These are phyloP conservation scores for Apophysomyces ossiformis DNA, from an alignment of 371 early-diverging fungal genomes.

Conservation along the genomic window DNA sequence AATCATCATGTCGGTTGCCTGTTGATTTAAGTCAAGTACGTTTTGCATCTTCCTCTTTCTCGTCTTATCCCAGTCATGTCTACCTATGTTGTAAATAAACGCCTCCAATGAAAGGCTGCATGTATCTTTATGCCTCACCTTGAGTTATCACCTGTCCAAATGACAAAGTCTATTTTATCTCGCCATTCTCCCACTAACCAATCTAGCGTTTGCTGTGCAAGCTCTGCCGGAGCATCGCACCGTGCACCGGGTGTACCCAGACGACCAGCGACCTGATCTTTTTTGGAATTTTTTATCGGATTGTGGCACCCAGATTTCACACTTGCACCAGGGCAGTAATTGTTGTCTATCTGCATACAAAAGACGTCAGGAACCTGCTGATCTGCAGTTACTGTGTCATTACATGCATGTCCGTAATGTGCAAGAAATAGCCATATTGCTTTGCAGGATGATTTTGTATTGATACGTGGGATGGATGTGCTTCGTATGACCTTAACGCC, in stretches of 20 bases:
- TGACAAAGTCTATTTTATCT: conserved; percentile 73
- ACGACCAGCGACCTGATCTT: conserved; percentile 32
- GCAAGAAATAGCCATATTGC: conserved; percentile 61
- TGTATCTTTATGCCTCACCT: conserved; percentile 41
- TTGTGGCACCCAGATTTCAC: conserved; percentile 60
- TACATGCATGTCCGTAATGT: conserved; percentile 81
- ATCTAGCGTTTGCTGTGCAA: conserved; percentile 72
- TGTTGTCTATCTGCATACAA: conserved; percentile 44
- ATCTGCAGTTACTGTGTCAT: conserved; percentile 4
- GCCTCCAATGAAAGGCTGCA: too few relatives aligned
- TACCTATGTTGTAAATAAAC: conserved; percentile 14
- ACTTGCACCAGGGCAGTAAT: conserved; percentile 52
- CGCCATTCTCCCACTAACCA: conserved; percentile 66
- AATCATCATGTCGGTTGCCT: conserved; percentile 39
- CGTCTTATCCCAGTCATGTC: conserved; percentile 78
- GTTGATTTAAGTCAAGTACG: conserved; percentile 55
- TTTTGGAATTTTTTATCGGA: neutral
- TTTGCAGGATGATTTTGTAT: neutral
- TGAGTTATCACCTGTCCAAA: conserved; percentile 84
- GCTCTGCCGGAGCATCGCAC: conserved; percentile 72
- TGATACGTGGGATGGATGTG: neutral
- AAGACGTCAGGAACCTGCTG: neutral
- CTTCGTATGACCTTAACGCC: neutral
- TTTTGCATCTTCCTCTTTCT: conserved; percentile 58
- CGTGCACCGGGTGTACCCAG: conserved; percentile 60